Conservation (phyloP, 1,284 basidiomycete genomes). For the Moniliophthora roreri region DNA sequence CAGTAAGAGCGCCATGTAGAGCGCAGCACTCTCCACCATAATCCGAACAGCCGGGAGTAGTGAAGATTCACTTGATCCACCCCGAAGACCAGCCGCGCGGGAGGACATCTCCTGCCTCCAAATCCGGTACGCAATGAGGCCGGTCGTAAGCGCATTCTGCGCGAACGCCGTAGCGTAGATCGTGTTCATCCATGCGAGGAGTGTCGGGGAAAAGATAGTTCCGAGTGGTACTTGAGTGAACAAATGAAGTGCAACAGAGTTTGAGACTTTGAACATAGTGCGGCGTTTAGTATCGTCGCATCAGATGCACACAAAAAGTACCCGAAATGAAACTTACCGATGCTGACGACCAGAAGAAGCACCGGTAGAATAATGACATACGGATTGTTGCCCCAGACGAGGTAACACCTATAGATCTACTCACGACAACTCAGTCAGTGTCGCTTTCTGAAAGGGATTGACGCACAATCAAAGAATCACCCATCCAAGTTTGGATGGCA, state of each 20-base stretch:
- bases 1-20: conserved; percentile 27
- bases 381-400: conserved; percentile 27
- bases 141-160: conserved; percentile 31
- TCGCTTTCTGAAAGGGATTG: neutral
- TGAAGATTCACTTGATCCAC: conserved; percentile 10
- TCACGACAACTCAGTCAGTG: neutral
- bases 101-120: conserved; percentile 24
- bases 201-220: conserved; percentile 24
- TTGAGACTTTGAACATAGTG: conserved; percentile 20
- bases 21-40: conserved; percentile 29
- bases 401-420: conserved; percentile 31
- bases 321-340: conserved; percentile 19
- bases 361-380: conserved; percentile 23
- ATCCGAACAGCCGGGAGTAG: conserved; percentile 27
- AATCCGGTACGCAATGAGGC: conserved; percentile 29
- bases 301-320: no score
- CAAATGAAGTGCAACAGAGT: conserved; percentile 21
- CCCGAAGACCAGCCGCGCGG: conserved; percentile 8
- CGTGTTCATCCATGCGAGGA: conserved; percentile 27
- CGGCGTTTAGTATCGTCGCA: neutral
- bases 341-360: conserved; percentile 23
- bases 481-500: conserved; percentile 28
- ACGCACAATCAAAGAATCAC: conserved; percentile 28
- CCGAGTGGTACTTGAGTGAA: conserved; percentile 21
- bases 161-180: conserved; percentile 29